Conservation (phyloP, 768 basidiomycete genomes). For the Fistulinella prunicolor region DNA sequence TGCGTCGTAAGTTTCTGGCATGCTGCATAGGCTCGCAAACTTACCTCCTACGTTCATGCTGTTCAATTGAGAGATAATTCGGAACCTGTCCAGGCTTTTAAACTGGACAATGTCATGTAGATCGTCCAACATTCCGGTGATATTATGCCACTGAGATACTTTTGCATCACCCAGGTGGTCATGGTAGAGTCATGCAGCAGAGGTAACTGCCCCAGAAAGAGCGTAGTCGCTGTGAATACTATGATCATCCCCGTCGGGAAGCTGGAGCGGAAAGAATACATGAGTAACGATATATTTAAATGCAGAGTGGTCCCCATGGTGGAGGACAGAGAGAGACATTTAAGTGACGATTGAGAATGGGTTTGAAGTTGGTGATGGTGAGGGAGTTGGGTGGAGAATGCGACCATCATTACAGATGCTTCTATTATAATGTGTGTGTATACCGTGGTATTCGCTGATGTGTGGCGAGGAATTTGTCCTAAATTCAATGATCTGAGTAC, state of each 20-base stretch:
- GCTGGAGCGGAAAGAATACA: constrained; percentile 41
- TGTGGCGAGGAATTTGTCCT: too few relatives aligned
- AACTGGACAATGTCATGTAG: constrained; percentile 7
- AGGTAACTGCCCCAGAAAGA: constrained; percentile 21
- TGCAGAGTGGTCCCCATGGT: not conserved
- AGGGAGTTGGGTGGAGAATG: not conserved
- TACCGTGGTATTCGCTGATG: too few relatives aligned
- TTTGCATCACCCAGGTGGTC: not conserved
- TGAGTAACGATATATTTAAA: constrained; percentile 39
- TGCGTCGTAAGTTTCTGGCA: not conserved
- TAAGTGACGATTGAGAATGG: not conserved
- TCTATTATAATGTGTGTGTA: too few relatives aligned
- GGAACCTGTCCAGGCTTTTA: not conserved
- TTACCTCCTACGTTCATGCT: not conserved
- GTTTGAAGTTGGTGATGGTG: not conserved
- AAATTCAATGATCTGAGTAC: too few relatives aligned
- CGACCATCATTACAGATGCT: too few relatives aligned
- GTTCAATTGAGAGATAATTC: constrained; percentile 8
- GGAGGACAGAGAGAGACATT: constrained; percentile 1
- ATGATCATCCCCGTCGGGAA: constrained; percentile 39
- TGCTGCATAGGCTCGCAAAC: not conserved
- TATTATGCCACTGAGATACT: constrained; percentile 27
- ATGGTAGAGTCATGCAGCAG: constrained; percentile 20
- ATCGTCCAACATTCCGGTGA: constrained; percentile 33
- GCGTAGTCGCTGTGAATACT: constrained; percentile 21